phyloP scores from a whole-genome alignment of 768 basidiomycete species.

The Scleroderma bovista region DNA sequence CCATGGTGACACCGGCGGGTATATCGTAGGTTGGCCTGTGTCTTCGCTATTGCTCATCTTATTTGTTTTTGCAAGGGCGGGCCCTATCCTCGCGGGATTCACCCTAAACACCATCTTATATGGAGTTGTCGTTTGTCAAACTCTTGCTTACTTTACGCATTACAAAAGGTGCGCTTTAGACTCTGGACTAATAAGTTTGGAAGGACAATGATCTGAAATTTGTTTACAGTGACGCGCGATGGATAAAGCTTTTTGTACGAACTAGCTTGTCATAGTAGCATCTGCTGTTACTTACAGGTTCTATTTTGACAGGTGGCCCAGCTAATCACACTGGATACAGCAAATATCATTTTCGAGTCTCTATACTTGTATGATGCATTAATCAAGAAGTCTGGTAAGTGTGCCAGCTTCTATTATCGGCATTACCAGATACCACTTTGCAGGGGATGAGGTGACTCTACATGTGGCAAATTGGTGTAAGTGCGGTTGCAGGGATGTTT shows the following conservation, averaged over 20 bases:
- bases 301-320: constrained; percentile 11
- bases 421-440: neutral
- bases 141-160: constrained; percentile 25
- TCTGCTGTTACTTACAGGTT: neutral
- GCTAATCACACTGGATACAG: constrained; percentile 19
- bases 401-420: neutral
- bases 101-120: constrained; percentile 31
- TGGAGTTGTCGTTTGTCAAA: constrained; percentile 32
- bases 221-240: constrained; percentile 12
- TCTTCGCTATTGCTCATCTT: neutral
- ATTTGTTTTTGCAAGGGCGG: constrained; percentile 19
- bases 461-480: constrained; percentile 18
- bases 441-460: constrained; percentile 14
- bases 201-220: neutral
- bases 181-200: neutral
- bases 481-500: neutral
- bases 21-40: constrained; percentile 12
- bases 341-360: constrained; percentile 20
- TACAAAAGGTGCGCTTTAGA: constrained; percentile 18
- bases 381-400: constrained; percentile 21
- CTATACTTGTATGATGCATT: constrained; percentile 22
- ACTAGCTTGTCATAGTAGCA: neutral
- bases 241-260: constrained; percentile 22
- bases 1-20: constrained; percentile 17
- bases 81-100: constrained; percentile 32